A percentile compares a stretch with the other conserved stretches of the same genome.
Conservation (phyloP, 345 rosid genomes). For the Geranium rotundifolium region DNA sequence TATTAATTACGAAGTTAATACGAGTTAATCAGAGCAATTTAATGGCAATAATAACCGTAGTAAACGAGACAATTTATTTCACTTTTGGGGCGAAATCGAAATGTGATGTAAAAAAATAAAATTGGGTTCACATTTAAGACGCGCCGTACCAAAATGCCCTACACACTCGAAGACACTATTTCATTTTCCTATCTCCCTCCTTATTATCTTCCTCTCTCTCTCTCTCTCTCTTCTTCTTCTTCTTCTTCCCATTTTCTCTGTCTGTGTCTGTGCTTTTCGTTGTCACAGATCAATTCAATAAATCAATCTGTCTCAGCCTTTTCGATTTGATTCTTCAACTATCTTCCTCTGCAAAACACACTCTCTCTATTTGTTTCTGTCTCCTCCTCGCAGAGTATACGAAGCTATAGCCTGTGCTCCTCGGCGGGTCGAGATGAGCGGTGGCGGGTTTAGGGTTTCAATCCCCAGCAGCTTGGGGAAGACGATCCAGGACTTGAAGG, state of each 20-base stretch:
- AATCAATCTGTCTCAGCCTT: neutral
- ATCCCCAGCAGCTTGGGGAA: slow-evolving; percentile 46
- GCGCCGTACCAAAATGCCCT: neutral
- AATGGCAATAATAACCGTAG: too few species aligned
- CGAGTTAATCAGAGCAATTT: too few species aligned
- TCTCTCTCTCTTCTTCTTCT: slow-evolving; percentile 1
- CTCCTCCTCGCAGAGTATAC: neutral
- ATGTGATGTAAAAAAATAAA: too few species aligned
- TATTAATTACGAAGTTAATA: too few species aligned
- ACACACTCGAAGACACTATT: neutral
- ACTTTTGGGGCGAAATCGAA: too few species aligned
- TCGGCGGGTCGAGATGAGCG: slow-evolving; percentile 1
- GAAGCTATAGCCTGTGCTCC: neutral
- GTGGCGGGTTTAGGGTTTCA: slow-evolving; percentile 67
- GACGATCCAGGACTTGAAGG: slow-evolving; percentile 65
- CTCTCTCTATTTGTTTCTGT: neutral
- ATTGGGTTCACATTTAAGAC: too few species aligned
- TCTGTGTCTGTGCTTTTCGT: neutral
- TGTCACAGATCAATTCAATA: neutral
- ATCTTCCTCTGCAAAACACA: too few species aligned
- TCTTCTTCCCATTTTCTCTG: slow-evolving; percentile 1
- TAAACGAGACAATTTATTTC: too few species aligned
- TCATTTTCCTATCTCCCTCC: neutral
- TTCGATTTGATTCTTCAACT: neutral
- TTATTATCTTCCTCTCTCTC: neutral